These are phyloP conservation scores for Echria macrotheca DNA, from an alignment of 495 filamentous ascomycete genomes.

Conservation along the genomic window DNA sequence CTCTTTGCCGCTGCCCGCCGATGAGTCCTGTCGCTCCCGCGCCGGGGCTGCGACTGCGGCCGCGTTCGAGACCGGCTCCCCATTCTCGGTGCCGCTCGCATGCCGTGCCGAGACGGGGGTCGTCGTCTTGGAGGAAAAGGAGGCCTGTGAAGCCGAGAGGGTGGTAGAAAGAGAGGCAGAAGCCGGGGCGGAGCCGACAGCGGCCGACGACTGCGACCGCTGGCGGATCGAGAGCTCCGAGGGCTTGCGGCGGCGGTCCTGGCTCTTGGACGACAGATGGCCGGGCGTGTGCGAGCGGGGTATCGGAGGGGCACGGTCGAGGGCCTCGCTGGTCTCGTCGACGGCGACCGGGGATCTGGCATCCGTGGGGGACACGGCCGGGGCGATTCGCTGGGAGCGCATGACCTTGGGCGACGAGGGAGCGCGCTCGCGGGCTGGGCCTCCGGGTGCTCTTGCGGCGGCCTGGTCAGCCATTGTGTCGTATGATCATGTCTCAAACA, in stretches of 20 bases:
- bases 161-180: conserved; percentile 19
- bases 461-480: conserved; percentile 35
- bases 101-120: conserved; percentile 26
- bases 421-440: conserved; percentile 18
- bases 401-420: conserved; percentile 35
- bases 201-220: conserved; percentile 42
- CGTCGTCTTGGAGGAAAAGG: conserved; percentile 29
- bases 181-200: conserved; percentile 26
- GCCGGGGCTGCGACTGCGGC: conserved; percentile 7
- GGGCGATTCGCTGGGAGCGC: conserved; percentile 39
- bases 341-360: conserved; percentile 16
- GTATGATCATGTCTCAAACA: conserved; percentile 26
- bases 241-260: conserved; percentile 40
- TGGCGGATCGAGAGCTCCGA: conserved; percentile 45
- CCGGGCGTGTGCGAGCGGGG: conserved; percentile 50
- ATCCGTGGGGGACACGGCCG: conserved; percentile 23
- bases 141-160: conserved; percentile 21
- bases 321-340: conserved; percentile 22
- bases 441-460: conserved; percentile 19
- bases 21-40: conserved; percentile 39
- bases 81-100: conserved; percentile 17
- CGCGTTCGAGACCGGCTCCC: conserved; percentile 4
- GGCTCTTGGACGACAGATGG: conserved; percentile 46
- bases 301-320: conserved; percentile 31
- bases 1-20: conserved; percentile 32